A percentile compares a stretch with the other conserved stretches of the same genome.
phyloP scores from a whole-genome alignment of 129 eudicot genomes.

The Flaveria trinervia region DNA sequence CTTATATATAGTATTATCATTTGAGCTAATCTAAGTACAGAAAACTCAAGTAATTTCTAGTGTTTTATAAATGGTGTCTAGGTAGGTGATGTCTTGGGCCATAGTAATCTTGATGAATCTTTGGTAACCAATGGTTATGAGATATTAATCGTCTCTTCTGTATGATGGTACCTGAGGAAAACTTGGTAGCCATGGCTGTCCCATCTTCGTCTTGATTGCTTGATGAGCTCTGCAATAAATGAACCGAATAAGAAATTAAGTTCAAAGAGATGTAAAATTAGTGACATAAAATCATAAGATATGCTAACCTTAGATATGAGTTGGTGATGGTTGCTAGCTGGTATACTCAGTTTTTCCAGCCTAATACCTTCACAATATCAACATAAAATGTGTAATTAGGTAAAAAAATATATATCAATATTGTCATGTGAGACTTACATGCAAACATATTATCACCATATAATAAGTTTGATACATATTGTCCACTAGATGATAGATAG shows the following conservation, averaged over 20 bases:
- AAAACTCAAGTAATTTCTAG: neutral
- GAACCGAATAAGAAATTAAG: neutral
- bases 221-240: conserved; percentile 21
- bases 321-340: conserved; percentile 35
- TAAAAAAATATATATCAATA: neutral
- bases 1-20: neutral
- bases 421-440: neutral
- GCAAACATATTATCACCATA: neutral
- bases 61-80: conserved; percentile 43
- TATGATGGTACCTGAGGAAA: conserved; percentile 50
- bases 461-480: no score
- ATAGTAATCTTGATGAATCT: conserved; percentile 68
- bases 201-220: conserved; percentile 15
- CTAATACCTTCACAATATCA: conserved; percentile 46
- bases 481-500: no score
- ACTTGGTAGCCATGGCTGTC: conserved; percentile 23
- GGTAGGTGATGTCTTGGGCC: conserved; percentile 67
- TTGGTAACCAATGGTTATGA: conserved; percentile 56
- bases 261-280: neutral
- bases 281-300: conserved; percentile 22
- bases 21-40: neutral
- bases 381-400: neutral
- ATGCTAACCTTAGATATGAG: conserved; percentile 38
- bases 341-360: conserved; percentile 24
- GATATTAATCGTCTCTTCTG: conserved; percentile 44